Base-by-base conservation (phyloP, 2,329 filamentous ascomycete genomes). In the Akanthomyces muscarius region DNA sequence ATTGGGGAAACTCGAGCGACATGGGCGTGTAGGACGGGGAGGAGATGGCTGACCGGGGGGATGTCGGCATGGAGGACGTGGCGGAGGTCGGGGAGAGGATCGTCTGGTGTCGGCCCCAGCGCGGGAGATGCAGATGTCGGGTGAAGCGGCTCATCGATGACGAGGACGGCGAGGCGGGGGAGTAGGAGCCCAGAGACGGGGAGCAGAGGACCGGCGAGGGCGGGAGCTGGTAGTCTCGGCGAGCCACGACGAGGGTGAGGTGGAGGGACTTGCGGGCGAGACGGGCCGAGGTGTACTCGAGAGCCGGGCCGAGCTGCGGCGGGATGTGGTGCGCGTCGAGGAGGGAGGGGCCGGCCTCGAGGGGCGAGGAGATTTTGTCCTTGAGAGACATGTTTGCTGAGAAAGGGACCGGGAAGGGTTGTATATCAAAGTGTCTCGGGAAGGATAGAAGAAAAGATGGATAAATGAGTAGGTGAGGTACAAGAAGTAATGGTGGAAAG, bases 281-380 rank as follows among this genome's bases (percentile, higher is more conserved):
- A 23, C 81, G 78, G 65, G 76, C 78, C 0, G 86, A 86, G 16
- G 80, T 77, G 68, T 86, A 85, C 63, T 87, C 84, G 36, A 89
- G 79, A 30, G 84, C 84, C 5, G 79, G 77, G 13, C 74, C 78
- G 61, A 88, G 71, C 50, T 79, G 76, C n/a, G 79, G 73, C 2
- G 86, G 85, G n/a, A 88, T 77, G 64, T 82, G 80, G 66, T 85
- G 80, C 41, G 77, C 76, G 68, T 87, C 83, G 64, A 86, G 80
- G 61, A 88, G 76, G 23, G 85, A 87, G 48, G 77, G 76, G 21
- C 85, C 85, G 33, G 86, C 85, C 77, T 88, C 86, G 63, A 89
- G 79, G 16, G 86, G 86, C 56, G 84, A 81, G 1, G 86, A 88
- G 68, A 88, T 88, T 63, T 76, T 78, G 62, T 79, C 76, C 74